Percentiles rank a stretch among this genome's conserved stretches.
These are phyloP conservation scores for Gossypium gossypioides DNA, from an alignment of 441 rosid genomes.

Conservation along the genomic window DNA sequence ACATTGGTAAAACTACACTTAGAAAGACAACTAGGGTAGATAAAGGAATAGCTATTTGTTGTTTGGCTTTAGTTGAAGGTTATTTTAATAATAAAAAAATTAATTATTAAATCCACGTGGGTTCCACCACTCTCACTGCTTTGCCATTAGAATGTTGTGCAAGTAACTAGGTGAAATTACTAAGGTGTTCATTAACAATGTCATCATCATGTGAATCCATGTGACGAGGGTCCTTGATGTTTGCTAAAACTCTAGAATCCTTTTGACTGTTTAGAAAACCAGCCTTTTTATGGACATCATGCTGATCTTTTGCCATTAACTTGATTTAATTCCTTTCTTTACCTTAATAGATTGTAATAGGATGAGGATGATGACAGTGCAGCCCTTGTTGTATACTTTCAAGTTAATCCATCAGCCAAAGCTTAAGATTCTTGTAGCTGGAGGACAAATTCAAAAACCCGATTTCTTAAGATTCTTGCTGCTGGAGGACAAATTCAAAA, in stretches of 20 bases:
- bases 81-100: constrained; percentile 14
- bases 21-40: constrained; percentile 11
- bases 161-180: constrained; percentile 19
- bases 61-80: constrained; percentile 13
- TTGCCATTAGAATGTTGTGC: constrained; percentile 29
- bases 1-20: constrained; percentile 13
- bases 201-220: constrained; percentile 51
- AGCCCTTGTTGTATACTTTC: background rate
- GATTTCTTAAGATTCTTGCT: background rate
- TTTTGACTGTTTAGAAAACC: constrained; percentile 21
- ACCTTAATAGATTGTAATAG: background rate
- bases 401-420: background rate
- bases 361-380: background rate
- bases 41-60: constrained; percentile 13
- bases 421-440: background rate
- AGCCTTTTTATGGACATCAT: constrained; percentile 17
- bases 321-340: background rate
- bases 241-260: constrained; percentile 20
- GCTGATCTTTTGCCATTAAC: constrained; percentile 8
- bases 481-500: constrained; percentile 1
- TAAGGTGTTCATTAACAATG: constrained; percentile 21
- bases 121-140: constrained; percentile 25
- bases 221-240: constrained; percentile 57
- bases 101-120: constrained; percentile 24
- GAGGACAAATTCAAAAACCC: background rate